Evolutionary conservation across 192 early-diverging fungal species (phyloP).

Genomic region (Obelidium mucronatum): DNA sequence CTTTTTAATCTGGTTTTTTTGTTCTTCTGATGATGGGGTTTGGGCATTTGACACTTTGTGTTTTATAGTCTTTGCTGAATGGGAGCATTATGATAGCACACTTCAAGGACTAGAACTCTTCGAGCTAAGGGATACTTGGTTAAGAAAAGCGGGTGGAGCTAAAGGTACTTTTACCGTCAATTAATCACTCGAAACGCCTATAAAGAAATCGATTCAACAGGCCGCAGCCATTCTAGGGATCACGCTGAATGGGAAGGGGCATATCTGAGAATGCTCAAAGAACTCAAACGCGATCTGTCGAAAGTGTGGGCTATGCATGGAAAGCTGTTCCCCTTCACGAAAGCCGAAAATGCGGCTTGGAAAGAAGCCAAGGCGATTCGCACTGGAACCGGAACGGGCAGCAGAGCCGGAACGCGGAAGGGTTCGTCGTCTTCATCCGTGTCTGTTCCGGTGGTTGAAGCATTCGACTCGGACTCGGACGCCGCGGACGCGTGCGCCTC

Average conservation of each 20-base stretch:
- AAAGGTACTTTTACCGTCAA: neutral
- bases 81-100: constrained; percentile 25
- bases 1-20: neutral
- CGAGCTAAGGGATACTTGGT: constrained; percentile 31
- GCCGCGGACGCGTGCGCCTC: no score
- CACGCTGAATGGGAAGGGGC: constrained; percentile 38
- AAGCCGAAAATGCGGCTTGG: constrained; percentile 35
- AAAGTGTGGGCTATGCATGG: constrained; percentile 31
- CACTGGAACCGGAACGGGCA: neutral
- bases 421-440: no score
- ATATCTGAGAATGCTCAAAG: constrained; percentile 6
- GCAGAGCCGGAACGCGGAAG: no score
- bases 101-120: constrained; percentile 10
- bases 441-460: no score
- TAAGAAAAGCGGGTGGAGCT: constrained; percentile 29
- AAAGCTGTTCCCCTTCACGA: constrained; percentile 36
- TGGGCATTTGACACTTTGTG: neutral
- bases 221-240: constrained; percentile 9
- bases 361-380: constrained; percentile 2
- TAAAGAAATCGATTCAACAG: neutral
- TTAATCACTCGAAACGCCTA: neutral
- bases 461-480: no score
- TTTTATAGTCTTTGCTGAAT: constrained; percentile 24
- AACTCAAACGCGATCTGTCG: constrained; percentile 29
- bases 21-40: neutral